A percentile compares a stretch with the other conserved stretches of the same genome.
phyloP scores from a whole-genome alignment of 805 yeast species.

The Metschnikowia chrysomelidarum region DNA sequence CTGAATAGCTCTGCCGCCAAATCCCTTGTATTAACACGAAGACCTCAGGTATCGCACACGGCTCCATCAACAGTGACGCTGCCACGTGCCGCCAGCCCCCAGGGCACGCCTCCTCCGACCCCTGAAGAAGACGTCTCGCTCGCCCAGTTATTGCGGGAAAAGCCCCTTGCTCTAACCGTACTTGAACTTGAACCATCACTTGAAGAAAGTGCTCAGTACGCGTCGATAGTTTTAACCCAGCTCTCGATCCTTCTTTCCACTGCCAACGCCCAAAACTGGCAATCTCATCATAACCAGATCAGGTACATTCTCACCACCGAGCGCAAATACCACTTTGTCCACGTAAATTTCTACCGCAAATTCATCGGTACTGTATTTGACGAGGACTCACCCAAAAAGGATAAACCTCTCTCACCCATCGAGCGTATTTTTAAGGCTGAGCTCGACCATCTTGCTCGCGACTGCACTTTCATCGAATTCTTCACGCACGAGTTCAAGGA shows the following conservation, averaged over 20 bases:
- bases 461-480: conserved; percentile 26
- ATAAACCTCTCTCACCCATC: conserved; percentile 17
- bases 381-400: conserved; percentile 2
- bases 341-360: conserved; percentile 13
- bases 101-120: conserved; percentile 31
- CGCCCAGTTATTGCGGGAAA: conserved; percentile 10
- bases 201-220: conserved; percentile 17
- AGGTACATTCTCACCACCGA: conserved; percentile 37
- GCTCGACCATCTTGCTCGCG: conserved; percentile 24
- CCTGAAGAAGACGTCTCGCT: conserved; percentile 9
- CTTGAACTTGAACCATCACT: conserved; percentile 23
- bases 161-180: conserved; percentile 11
- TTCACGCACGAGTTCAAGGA: conserved; percentile 22
- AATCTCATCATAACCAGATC: conserved; percentile 43
- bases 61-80: conserved; percentile 32
- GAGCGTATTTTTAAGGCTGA: conserved; percentile 29
- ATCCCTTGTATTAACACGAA: conserved; percentile 6
- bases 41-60: conserved; percentile 5
- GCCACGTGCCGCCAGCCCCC: conserved; percentile 33
- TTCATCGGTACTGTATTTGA: conserved; percentile 12
- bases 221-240: conserved; percentile 49
- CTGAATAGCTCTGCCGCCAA: conserved; percentile 37
- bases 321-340: conserved; percentile 11
- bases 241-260: conserved; percentile 50
- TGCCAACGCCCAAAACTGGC: conserved; percentile 40